phyloP scores from a whole-genome alignment of 148 eudicot genomes.

The Silene uniflora region DNA sequence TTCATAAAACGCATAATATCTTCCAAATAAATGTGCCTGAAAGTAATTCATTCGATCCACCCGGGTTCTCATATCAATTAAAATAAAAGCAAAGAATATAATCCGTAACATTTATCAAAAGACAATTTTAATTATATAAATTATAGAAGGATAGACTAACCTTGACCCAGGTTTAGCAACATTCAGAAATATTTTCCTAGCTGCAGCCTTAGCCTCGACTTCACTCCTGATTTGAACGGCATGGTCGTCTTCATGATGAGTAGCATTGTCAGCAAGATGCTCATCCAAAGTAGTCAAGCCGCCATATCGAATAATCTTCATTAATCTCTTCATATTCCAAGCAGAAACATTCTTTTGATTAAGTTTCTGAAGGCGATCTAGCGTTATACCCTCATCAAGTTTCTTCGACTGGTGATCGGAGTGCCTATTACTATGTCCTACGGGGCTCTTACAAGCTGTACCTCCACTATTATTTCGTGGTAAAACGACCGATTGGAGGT shows the following conservation, averaged over 20 bases:
- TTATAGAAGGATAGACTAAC: slow-evolving; percentile 28
- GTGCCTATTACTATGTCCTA: slow-evolving; percentile 32
- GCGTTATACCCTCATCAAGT: slow-evolving; percentile 44
- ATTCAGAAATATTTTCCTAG: slow-evolving; percentile 80
- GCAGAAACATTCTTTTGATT: slow-evolving; percentile 81
- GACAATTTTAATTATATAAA: too few relatives aligned
- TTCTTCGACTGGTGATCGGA: slow-evolving; percentile 36
- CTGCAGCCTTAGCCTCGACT: slow-evolving; percentile 80
- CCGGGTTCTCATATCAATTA: too few relatives aligned
- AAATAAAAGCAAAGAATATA: too few relatives aligned
- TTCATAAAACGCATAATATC: slow-evolving; percentile 68
- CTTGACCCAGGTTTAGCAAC: slow-evolving; percentile 61
- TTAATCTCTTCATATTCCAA: slow-evolving; percentile 91
- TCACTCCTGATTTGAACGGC: slow-evolving; percentile 60
- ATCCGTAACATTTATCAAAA: too few relatives aligned
- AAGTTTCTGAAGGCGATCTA: slow-evolving; percentile 57
- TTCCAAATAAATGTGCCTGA: slow-evolving; percentile 58
- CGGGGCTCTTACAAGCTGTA: slow-evolving; percentile 25
- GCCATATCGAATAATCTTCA: slow-evolving; percentile 61
- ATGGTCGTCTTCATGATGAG: slow-evolving; percentile 44
- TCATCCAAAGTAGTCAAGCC: slow-evolving; percentile 68
- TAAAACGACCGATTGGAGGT: slow-evolving; percentile 32
- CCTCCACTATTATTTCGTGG: slow-evolving; percentile 28
- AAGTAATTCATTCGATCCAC: too few relatives aligned
- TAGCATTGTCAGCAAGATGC: slow-evolving; percentile 32